Evolutionary conservation across 2,329 filamentous ascomycete genomes (phyloP), one percentile per base, ranked within the genome.

Genomic region (Acephala macrosclerotiorum): DNA sequence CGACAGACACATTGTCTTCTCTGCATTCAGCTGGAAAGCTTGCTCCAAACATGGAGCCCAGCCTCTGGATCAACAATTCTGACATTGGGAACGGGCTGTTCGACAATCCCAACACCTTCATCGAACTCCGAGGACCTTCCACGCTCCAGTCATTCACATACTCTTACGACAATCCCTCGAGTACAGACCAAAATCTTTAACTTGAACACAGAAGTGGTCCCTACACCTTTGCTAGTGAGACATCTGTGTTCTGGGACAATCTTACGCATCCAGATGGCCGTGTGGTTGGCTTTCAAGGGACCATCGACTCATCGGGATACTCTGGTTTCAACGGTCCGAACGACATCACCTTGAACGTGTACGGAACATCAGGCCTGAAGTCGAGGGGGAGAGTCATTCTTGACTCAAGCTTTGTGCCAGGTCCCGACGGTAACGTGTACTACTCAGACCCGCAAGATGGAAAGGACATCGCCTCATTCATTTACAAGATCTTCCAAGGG

Each of bases 101-200:
- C 68, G 84, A 86, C 71, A 87, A 86, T 70, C 83, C 85, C 5
- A 85, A 86, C 67, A 86, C 84, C 1, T 84, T 83, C 66, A 83
- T 85, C 72, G 80, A 83, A 68, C 76, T 85, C 1, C 2, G 20
- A 8, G 77, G 78, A 1, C 75, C 75, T 3, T 77, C 81, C 1
- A 67, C 74, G 2, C 73, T 87, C 57, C 63, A 80, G n/a, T 83
- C 84, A 0, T 86, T 84, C 72, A 75, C 71, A 11, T 80, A 85
- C 72, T 78, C 75, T 59, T 86, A 85, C 74, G 72, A 77, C 45
- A 71, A 80, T 51, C 83, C 84, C 0, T 72, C 77, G 1, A 61
- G 78, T 1, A 69, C 73, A 0, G 84, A 87, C 65, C 71, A 73
- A 47, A 75, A 81, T 7, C 69, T 83, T 2, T 87, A 86, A 73